Evolutionary conservation across 345 rosid species (phyloP).

Genomic region (Moricandia moricandioides): DNA sequence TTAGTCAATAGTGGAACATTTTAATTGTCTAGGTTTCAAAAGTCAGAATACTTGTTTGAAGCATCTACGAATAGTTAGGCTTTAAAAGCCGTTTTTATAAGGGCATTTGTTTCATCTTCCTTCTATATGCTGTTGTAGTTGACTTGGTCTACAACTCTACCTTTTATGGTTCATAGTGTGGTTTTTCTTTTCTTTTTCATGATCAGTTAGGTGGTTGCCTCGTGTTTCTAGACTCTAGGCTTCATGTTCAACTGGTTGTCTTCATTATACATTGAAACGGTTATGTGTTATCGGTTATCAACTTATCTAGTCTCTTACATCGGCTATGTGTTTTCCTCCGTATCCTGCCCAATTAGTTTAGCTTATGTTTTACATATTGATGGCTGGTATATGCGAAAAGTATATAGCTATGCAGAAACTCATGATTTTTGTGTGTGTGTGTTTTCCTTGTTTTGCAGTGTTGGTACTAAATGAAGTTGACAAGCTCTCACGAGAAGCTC

Average conservation of each 20-base stretch:
- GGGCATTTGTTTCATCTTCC: not conserved
- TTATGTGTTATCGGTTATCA: not conserved
- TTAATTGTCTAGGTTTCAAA: not conserved
- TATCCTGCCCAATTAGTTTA: not conserved
- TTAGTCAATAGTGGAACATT: not conserved
- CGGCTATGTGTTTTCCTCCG: not conserved
- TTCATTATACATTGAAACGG: not conserved
- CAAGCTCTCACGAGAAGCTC: conserved; percentile 99
- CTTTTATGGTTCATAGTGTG: not conserved
- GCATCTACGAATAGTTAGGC: not conserved
- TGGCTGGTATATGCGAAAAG: not conserved
- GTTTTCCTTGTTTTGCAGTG: conserved; percentile 46
- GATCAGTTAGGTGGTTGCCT: not conserved
- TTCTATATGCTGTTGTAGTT: not conserved
- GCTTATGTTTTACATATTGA: not conserved
- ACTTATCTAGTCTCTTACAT: too few relatives aligned
- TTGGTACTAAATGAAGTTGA: conserved; percentile 95
- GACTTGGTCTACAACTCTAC: not conserved
- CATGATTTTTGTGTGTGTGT: not conserved
- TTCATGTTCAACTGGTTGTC: conserved; percentile 5
- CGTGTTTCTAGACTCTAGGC: too few relatives aligned
- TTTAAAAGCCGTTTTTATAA: not conserved
- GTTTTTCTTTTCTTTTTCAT: not conserved
- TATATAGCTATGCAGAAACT: not conserved
- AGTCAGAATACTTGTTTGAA: not conserved